Conservation (phyloP, 2,329 filamentous ascomycete species). For the Pestalotiopsis sp. region DNA sequence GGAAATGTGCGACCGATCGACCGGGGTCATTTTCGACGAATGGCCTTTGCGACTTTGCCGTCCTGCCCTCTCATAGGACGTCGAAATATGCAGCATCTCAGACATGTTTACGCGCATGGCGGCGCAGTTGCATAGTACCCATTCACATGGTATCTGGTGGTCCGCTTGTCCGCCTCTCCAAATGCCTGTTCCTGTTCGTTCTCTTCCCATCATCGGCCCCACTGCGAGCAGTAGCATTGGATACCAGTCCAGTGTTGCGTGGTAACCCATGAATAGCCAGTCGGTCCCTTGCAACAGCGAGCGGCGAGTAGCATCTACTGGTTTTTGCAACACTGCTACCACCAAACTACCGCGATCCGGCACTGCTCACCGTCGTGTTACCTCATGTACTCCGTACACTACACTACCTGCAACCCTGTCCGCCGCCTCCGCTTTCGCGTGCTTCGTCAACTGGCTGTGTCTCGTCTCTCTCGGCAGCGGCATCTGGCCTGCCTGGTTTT, state of each 20-base stretch:
- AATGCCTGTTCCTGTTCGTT: conserved; percentile 12
- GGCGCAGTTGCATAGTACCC: conserved; percentile 40
- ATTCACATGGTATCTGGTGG: neutral
- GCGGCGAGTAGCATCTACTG: neutral
- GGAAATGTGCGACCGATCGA: conserved; percentile 25
- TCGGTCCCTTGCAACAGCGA: conserved; percentile 5
- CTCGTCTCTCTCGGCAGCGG: neutral
- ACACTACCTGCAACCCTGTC: neutral
- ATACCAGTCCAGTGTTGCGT: neutral
- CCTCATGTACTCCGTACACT: neutral
- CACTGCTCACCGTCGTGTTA: neutral
- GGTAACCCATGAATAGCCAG: conserved; percentile 8
- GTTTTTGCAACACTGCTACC: neutral
- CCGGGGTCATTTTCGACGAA: conserved; percentile 34
- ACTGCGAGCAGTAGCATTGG: neutral
- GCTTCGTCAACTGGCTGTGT: conserved; percentile 1
- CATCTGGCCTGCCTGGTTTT: neutral
- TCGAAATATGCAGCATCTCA: conserved; percentile 42
- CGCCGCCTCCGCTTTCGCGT: conserved; percentile 11
- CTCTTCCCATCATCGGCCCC: neutral
- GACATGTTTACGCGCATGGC: conserved; percentile 43
- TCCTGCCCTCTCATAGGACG: conserved; percentile 41
- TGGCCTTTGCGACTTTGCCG: conserved; percentile 32
- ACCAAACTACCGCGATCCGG: neutral
- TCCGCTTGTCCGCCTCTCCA: neutral